phyloP scores from a whole-genome alignment of 2,329 filamentous ascomycete species.

The Aspergillus aculeatus region DNA sequence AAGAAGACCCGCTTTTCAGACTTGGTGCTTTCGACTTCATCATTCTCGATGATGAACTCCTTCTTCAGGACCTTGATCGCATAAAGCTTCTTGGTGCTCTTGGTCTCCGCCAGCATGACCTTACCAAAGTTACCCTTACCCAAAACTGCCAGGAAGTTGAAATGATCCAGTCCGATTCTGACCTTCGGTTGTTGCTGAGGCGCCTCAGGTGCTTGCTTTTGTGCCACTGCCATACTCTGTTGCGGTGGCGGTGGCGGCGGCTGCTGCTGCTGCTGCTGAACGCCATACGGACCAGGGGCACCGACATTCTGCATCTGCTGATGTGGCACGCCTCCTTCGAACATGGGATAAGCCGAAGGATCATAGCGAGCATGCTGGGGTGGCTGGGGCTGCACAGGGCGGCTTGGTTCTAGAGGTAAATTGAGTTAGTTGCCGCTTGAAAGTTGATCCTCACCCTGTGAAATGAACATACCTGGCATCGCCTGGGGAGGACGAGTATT shows the following conservation, averaged over 20 bases:
- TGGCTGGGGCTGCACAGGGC: conserved; percentile 44
- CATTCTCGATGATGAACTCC: conserved; percentile 99
- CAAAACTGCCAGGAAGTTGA: conserved; percentile 97
- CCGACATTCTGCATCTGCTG: conserved; percentile 29
- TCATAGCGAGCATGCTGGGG: conserved; percentile 49
- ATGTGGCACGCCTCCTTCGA: conserved; percentile 31
- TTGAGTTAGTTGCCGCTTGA: neutral
- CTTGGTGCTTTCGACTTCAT: conserved; percentile 95
- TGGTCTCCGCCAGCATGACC: conserved; percentile 98
- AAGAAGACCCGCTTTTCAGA: conserved; percentile 98
- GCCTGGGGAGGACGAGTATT: conserved; percentile 48
- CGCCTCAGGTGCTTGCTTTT: conserved; percentile 28
- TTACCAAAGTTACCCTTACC: conserved; percentile 99
- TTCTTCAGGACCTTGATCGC: conserved; percentile 99
- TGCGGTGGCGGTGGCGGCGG: conserved; percentile 20
- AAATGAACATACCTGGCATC: conserved; percentile 36
- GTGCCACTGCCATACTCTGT: conserved; percentile 21
- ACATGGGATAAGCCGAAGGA: conserved; percentile 42
- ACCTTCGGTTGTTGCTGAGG: conserved; percentile 41
- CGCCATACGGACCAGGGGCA: conserved; percentile 24
- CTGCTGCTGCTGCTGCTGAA: conserved; percentile 8
- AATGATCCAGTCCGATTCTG: conserved; percentile 93
- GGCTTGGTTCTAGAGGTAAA: conserved; percentile 32
- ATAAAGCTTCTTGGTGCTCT: conserved; percentile 85
- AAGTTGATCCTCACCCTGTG: neutral